A percentile compares a stretch with the other conserved stretches of the same genome.
Evolutionary conservation across 257 asterid genomes (phyloP).

Genomic region (Lycium barbarum): DNA sequence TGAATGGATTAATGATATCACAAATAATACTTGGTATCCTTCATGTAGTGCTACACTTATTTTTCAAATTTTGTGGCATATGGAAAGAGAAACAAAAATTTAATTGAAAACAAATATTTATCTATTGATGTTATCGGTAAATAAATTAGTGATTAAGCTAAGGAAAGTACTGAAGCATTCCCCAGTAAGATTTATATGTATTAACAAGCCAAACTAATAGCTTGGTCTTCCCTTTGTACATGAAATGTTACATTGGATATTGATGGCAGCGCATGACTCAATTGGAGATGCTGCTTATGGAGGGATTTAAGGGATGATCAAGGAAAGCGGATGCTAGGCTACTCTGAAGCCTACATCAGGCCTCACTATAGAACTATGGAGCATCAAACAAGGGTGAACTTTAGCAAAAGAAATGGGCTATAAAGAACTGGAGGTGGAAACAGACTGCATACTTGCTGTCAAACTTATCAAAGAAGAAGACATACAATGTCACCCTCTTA

Average conservation of each 20-base stretch:
- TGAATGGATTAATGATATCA: background rate
- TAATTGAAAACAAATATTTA: background rate
- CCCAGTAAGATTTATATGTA: background rate
- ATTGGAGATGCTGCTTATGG: background rate
- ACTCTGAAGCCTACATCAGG: background rate
- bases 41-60: background rate
- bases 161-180: background rate
- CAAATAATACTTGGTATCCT: background rate
- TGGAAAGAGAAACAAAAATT: background rate
- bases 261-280: background rate
- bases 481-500: background rate
- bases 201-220: background rate
- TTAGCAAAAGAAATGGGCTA: background rate
- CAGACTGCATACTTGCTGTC: background rate
- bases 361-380: background rate
- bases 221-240: background rate
- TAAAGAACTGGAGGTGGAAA: background rate
- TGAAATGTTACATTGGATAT: too few relatives aligned
- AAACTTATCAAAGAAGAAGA: background rate
- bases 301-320: background rate
- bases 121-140: background rate
- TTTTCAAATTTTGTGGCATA: background rate
- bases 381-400: background rate
- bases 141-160: background rate
- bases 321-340: background rate